These are phyloP conservation scores for Mycena chlorophos DNA, from an alignment of 768 basidiomycete genomes.

Conservation along the genomic window DNA sequence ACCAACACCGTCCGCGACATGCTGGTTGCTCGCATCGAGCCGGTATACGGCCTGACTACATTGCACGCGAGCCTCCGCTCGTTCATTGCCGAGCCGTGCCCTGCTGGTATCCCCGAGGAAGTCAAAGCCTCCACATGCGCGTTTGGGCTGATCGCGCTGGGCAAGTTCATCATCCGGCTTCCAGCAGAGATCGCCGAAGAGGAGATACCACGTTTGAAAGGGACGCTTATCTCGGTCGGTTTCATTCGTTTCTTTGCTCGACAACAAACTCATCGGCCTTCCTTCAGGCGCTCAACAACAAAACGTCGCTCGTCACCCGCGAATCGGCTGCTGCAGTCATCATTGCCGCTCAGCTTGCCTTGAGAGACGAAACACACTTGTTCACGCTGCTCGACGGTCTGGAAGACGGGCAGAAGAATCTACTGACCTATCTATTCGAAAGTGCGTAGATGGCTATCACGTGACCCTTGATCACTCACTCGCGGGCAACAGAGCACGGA, in stretches of 20 bases:
- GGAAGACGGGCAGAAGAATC: constrained; percentile 88
- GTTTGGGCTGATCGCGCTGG: constrained; percentile 81
- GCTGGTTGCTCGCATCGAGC: constrained; percentile 69
- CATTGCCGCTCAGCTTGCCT: constrained; percentile 79
- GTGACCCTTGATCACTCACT: too few species aligned
- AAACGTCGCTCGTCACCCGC: constrained; percentile 71
- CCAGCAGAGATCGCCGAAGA: constrained; percentile 86
- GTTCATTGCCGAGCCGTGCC: constrained; percentile 57
- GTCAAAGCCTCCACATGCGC: constrained; percentile 69
- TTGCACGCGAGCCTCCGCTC: constrained; percentile 71
- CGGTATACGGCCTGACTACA: constrained; percentile 83
- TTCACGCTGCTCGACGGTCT: constrained; percentile 80
- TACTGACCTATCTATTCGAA: constrained; percentile 86
- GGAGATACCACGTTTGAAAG: constrained; percentile 75
- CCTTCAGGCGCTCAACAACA: constrained; percentile 78
- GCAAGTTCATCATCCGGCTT: constrained; percentile 78
- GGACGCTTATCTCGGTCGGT: constrained; percentile 68
- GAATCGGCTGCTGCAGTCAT: constrained; percentile 82
- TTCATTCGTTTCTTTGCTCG: constrained; percentile 1
- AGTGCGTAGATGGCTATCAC: too few species aligned
- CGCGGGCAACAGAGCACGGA: too few species aligned
- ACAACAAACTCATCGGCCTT: constrained; percentile 7
- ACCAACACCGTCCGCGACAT: constrained; percentile 80
- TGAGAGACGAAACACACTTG: constrained; percentile 80
- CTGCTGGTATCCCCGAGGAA: constrained; percentile 44